phyloP scores from a whole-genome alignment of 225 moss, liverwort and hornwort species.

The Sphagnum contortum region DNA sequence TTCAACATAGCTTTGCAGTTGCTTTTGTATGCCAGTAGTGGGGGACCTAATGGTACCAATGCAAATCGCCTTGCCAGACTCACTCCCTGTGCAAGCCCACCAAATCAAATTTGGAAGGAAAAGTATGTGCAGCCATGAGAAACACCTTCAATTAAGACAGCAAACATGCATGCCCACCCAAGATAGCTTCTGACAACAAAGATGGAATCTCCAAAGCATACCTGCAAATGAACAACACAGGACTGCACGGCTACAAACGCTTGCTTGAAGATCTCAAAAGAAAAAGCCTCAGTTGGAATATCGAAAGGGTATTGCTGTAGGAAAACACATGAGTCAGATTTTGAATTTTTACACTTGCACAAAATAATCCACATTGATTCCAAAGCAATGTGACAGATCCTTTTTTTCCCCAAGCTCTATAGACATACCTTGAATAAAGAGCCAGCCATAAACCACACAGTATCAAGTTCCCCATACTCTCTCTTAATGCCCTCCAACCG shows the following conservation, averaged over 20 bases:
- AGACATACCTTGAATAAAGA: constrained; percentile 84
- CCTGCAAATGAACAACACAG: constrained; percentile 99
- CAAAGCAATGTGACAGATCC: neutral
- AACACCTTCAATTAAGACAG: too few species aligned
- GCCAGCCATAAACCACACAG: constrained; percentile 99
- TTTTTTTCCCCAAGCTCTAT: neutral
- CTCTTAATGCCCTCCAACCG: constrained; percentile 93
- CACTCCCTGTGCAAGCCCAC: constrained; percentile 49
- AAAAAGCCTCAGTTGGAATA: constrained; percentile 94
- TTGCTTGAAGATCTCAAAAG: constrained; percentile 99
- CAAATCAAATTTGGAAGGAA: neutral
- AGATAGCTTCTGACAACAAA: too few species aligned
- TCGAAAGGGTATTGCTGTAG: constrained; percentile 98
- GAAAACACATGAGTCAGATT: too few species aligned
- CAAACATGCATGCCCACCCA: too few species aligned
- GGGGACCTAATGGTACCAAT: constrained; percentile 91
- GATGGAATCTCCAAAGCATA: constrained; percentile 6
- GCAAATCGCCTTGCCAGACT: constrained; percentile 94
- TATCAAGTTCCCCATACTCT: constrained; percentile 94
- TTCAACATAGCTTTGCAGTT: constrained; percentile 95
- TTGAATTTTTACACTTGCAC: neutral
- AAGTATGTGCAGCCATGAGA: too few species aligned
- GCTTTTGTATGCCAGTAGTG: constrained; percentile 85
- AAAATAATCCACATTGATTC: neutral
- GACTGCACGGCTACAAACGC: constrained; percentile 99